These are phyloP conservation scores for Phytophthora vignae DNA, from an alignment of 352 stramenopile species.

Conservation along the genomic window DNA sequence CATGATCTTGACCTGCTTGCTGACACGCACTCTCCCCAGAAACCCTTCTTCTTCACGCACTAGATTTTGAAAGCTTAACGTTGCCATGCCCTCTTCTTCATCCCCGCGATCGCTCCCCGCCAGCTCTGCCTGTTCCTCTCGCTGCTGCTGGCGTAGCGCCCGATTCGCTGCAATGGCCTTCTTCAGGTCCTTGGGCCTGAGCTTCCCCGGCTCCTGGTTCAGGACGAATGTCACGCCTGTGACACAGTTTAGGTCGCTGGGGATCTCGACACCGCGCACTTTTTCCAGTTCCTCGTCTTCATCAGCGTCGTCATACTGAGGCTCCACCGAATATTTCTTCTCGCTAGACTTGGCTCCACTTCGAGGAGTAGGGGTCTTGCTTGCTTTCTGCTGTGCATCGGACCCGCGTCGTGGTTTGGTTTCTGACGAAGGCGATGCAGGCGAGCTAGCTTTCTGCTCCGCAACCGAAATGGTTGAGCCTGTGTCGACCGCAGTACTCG, in stretches of 20 bases:
- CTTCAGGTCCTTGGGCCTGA: slow-evolving; percentile 92
- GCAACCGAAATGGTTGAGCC: background rate
- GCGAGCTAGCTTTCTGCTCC: slow-evolving; percentile 5
- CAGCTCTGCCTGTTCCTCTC: slow-evolving; percentile 68
- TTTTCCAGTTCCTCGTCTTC: slow-evolving; percentile 37
- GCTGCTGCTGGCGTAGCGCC: slow-evolving; percentile 65
- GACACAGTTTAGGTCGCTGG: slow-evolving; percentile 60
- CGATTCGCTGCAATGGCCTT: slow-evolving; percentile 86
- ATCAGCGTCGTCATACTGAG: slow-evolving; percentile 9
- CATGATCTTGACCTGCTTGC: slow-evolving; percentile 72
- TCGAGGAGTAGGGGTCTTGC: slow-evolving; percentile 6
- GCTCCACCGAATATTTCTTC: slow-evolving; percentile 18
- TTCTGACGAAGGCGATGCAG: slow-evolving; percentile 9
- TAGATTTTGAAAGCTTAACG: slow-evolving; percentile 63
- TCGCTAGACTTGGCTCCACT: slow-evolving; percentile 6
- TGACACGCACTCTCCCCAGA: slow-evolving; percentile 49
- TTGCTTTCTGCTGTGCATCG: slow-evolving; percentile 12
- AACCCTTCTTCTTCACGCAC: slow-evolving; percentile 58
- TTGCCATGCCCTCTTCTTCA: slow-evolving; percentile 25
- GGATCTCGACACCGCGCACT: slow-evolving; percentile 78
- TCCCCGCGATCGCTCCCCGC: slow-evolving; percentile 12
- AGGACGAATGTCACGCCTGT: slow-evolving; percentile 85
- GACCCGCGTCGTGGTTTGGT: slow-evolving; percentile 8
- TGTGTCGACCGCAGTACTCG: slow-evolving; percentile 28
- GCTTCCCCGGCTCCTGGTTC: slow-evolving; percentile 89